Base-by-base conservation (phyloP, 2,329 filamentous ascomycete genomes). In the Thelonectria rubi region DNA sequence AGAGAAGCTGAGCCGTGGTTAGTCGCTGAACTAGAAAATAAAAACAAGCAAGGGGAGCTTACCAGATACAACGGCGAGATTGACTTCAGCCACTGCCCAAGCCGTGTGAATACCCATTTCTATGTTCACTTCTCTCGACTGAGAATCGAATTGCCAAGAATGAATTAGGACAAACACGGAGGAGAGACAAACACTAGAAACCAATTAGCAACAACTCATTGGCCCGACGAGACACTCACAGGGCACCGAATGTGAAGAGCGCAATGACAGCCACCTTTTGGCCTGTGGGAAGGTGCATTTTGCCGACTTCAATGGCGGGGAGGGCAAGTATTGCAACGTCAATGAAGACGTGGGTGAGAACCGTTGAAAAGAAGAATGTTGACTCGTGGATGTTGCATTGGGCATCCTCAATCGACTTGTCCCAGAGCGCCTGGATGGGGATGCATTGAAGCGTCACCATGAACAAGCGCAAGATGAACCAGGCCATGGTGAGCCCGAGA, bases 341-440 rank as follows among this genome's bases (percentile, higher is more conserved):
- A 15, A 78, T 65, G 9, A 75, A 10, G 1, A 74, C 62, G 48
- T 78, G 76, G 1, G 70, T 69, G 11, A 75, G 39, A 1, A 73
- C 70, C 0, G 73, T 74, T 14, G 73, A 72, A 42, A 76, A 72
- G 61, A 76, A 76, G 24, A 74, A 77, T 0, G 70, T 71, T 14
- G 67, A 65, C 55, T 72, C 72, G 40, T 72, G 63, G 15, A 77
- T 73, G 4, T 62, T 67, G 61, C 76, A 78, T 12, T 66, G 61
- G 1, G 64, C 66, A 3, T 65, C 68, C 26, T 58, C 55, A 26
- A 76, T 66, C 2, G 64, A 58, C 10, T 67, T 66, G 18, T 74
- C 66, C 76, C 75, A 78, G 26, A 75, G 73, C 3, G 68, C 72
- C 20, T 73, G 69, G 0, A 77, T 60, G 0, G 77, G 77, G 5